phyloP scores from a whole-genome alignment of 2,329 filamentous ascomycete species.

The Triangularia verruculosa region DNA sequence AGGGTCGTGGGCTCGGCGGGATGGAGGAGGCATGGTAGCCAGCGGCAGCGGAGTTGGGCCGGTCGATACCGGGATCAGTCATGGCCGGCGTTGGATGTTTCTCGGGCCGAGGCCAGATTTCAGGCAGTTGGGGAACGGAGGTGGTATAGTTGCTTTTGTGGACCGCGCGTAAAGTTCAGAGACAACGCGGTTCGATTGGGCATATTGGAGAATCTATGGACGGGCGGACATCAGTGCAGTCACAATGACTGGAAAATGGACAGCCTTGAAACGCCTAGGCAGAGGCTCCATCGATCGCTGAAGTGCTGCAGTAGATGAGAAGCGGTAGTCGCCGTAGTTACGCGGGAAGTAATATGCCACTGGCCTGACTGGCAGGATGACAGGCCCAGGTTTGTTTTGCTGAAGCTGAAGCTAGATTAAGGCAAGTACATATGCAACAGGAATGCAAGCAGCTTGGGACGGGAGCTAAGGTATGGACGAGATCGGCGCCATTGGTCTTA shows the following conservation, averaged over 20 bases:
- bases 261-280: neutral
- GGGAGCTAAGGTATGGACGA: neutral
- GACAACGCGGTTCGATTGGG: conserved; percentile 7
- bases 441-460: neutral
- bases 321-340: neutral
- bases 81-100: conserved; percentile 15
- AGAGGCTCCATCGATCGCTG: neutral
- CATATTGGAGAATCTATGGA: conserved; percentile 7
- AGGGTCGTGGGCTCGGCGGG: conserved; percentile 27
- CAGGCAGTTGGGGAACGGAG: neutral
- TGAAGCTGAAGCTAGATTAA: neutral
- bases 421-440: too few species aligned
- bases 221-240: neutral
- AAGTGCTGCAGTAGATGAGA: neutral
- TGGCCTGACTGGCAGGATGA: neutral
- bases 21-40: conserved; percentile 18
- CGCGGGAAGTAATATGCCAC: neutral
- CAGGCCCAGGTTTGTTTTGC: neutral
- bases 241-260: neutral
- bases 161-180: neutral
- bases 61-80: conserved; percentile 24
- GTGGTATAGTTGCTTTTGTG: neutral
- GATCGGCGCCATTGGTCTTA: conserved; percentile 14
- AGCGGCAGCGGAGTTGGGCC: conserved; percentile 28
- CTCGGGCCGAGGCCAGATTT: neutral